A percentile compares a stretch with the other conserved stretches of the same genome.
Conservation (phyloP, 106 monocot genomes). For the Triglochin maritima region DNA sequence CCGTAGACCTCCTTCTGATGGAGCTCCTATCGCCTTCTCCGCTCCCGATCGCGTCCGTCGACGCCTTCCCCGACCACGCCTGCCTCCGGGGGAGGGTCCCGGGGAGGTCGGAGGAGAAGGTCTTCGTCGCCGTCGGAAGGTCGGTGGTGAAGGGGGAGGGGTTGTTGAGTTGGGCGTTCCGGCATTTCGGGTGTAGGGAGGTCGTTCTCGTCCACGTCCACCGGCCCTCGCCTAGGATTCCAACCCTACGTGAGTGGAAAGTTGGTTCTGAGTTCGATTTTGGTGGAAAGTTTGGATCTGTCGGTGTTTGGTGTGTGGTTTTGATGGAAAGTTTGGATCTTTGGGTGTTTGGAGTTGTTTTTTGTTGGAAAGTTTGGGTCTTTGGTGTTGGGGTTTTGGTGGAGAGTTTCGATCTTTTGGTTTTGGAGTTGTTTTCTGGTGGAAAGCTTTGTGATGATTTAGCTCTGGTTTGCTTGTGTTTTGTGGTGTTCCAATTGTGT, state of each 20-base stretch:
- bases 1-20: neutral
- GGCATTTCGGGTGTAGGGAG: slow-evolving; percentile 38
- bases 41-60: neutral
- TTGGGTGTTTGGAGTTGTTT: neutral
- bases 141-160: slow-evolving; percentile 54
- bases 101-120: neutral
- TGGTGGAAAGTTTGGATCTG: neutral
- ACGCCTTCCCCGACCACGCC: neutral
- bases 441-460: no score
- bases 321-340: neutral
- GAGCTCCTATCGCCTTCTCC: neutral
- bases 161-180: slow-evolving; percentile 51
- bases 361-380: neutral
- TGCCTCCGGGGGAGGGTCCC: neutral
- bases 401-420: neutral
- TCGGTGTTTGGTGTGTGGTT: neutral
- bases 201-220: slow-evolving; percentile 61
- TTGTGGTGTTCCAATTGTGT: no score
- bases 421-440: neutral
- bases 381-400: neutral
- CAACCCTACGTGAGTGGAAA: slow-evolving; percentile 44
- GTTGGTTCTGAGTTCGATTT: neutral
- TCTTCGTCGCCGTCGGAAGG: slow-evolving; percentile 70
- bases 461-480: no score
- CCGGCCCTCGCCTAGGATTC: slow-evolving; percentile 59